phyloP scores from a whole-genome alignment of 495 filamentous ascomycete species.

The Achaetomiella virescens region DNA sequence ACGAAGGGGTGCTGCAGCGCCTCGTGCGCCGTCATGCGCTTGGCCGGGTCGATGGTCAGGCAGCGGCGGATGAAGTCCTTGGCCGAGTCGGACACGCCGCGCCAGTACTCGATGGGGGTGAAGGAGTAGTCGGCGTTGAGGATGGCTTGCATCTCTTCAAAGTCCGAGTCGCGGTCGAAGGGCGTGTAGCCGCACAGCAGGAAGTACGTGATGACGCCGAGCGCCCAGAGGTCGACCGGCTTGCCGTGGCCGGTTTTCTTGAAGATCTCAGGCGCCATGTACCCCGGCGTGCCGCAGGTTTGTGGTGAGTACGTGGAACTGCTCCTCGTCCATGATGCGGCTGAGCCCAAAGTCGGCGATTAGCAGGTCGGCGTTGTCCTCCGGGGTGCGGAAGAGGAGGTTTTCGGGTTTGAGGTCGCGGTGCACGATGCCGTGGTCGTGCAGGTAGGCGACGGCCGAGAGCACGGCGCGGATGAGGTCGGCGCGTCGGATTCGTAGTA shows the following conservation, averaged over 20 bases:
- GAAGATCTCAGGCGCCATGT: constrained; percentile 95
- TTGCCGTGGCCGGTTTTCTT: constrained; percentile 85
- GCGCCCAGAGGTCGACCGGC: constrained; percentile 89
- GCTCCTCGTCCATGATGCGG: constrained; percentile 97
- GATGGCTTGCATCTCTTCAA: constrained; percentile 99
- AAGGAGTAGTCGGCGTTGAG: constrained; percentile 93
- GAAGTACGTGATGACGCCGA: constrained; percentile 97
- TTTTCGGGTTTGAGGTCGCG: constrained; percentile 75
- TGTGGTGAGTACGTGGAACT: constrained; percentile 95
- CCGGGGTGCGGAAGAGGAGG: constrained; percentile 70
- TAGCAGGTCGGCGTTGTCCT: constrained; percentile 80
- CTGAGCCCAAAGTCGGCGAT: constrained; percentile 95
- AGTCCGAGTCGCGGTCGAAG: constrained; percentile 93
- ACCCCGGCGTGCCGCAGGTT: constrained; percentile 96
- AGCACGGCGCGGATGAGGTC: constrained; percentile 91
- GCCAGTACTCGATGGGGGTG: constrained; percentile 95
- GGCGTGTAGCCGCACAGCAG: constrained; percentile 96
- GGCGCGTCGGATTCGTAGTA: constrained; percentile 96
- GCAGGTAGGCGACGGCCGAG: constrained; percentile 95
- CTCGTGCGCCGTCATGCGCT: constrained; percentile 90
- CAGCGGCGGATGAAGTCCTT: constrained; percentile 81
- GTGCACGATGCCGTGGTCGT: constrained; percentile 97
- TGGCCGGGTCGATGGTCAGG: constrained; percentile 78
- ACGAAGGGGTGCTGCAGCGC: constrained; percentile 88
- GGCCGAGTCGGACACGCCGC: constrained; percentile 75